Evolutionary conservation across 2,329 filamentous ascomycete genomes (phyloP).

Genomic region (Blastomyces silverae): DNA sequence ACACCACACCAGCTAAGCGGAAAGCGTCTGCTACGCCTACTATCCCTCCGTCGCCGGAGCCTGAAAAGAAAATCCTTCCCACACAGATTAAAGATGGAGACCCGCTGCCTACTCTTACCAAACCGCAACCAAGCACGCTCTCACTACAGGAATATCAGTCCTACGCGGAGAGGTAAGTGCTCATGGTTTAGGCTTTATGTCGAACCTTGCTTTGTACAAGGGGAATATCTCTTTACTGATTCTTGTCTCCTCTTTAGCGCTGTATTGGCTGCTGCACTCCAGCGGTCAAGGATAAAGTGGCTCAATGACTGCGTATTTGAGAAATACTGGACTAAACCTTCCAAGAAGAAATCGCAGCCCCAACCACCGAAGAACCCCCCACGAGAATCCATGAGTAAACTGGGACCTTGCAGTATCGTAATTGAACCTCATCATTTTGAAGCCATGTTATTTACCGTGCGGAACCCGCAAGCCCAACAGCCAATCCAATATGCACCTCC

Average conservation of each 20-base stretch:
- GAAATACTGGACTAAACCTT: conserved; percentile 53
- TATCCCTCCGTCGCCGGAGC: conserved; percentile 29
- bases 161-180: conserved; percentile 48
- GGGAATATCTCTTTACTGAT: conserved; percentile 20
- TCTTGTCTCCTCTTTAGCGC: conserved; percentile 36
- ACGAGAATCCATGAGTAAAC: conserved; percentile 48
- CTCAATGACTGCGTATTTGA: conserved; percentile 49
- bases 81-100: conserved; percentile 49
- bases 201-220: neutral
- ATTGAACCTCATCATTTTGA: conserved; percentile 60
- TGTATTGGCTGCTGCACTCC: conserved; percentile 52
- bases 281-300: conserved; percentile 55
- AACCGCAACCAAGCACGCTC: conserved; percentile 46
- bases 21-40: conserved; percentile 31
- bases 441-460: conserved; percentile 51
- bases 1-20: conserved; percentile 28
- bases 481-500: conserved; percentile 35
- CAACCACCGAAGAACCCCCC: conserved; percentile 44
- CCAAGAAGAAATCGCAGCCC: conserved; percentile 48
- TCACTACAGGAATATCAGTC: conserved; percentile 52
- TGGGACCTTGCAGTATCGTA: conserved; percentile 53
- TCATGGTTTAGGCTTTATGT: neutral
- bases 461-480: conserved; percentile 41
- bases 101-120: conserved; percentile 48
- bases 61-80: conserved; percentile 43